Evolutionary conservation across 2,329 filamentous ascomycete species (phyloP), one percentile per base, ranked within the genome.

Genomic region (Geosmithia flava): DNA sequence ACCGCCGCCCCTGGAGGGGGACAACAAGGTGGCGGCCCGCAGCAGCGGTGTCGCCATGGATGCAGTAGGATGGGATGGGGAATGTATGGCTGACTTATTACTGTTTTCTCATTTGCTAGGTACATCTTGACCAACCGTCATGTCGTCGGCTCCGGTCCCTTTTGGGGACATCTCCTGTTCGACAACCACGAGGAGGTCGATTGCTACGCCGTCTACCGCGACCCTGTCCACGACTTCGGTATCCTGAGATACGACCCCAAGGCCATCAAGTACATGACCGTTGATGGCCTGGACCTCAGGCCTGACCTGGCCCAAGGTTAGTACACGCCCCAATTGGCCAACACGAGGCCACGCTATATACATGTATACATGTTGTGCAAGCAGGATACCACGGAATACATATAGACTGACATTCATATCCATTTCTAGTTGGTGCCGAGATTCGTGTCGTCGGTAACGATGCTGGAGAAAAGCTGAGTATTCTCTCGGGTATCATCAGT

Each of bases 131-230:
- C 87, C 11, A 93, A 93, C 63, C 79, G 87, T 50, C 93, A 98
- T 69, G 93, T 98, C 30, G 93, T 97, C 42, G 89, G 93, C 54
- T 78, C 93, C 1, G 93, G 93, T 1, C 93, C 93, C 1, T 98
- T 98, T 67, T 97, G 91, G 85, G 93, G 93, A 45, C 96, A 95
- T 68, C 90, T 87, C 62, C 90, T 98, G 56, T 98, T 98, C 64
- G 94, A 98, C 65, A 98, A 98, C 62, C 93, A 98, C 66, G 93
- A 98, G 55, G 77, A 94, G 72, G 93, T 93, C 57, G 93, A 98
- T 63, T 91, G 94, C 45, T 87, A 89, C 61, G 93, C 93, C 8
- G 89, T 98, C 46, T 98, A 98, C 69, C 88, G 93, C 59, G 93
- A 98, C 60, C 94, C 93, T 16, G 91, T 98, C 27, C 93, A 98